Evolutionary conservation across 345 rosid species (phyloP), one percentile per base, ranked within the genome.

Genomic region (Acer campestre): DNA sequence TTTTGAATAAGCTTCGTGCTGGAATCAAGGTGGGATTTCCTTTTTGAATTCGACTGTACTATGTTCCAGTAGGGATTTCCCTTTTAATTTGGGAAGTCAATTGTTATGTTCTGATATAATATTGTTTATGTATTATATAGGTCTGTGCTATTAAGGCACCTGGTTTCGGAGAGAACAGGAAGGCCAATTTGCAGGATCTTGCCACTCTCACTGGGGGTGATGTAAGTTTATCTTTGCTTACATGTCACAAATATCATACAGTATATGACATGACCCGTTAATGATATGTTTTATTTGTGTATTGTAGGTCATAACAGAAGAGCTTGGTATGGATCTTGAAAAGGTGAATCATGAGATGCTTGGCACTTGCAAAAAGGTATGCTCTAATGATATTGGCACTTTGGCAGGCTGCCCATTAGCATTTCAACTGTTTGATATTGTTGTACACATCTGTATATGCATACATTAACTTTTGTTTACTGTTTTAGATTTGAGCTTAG

Each of bases 81-180:
- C 53, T 44, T 29, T 67, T 38, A 14, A n/a, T 18, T 53, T 4
- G 17, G 7, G 63, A 5, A 67, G 29, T n/a, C 3, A 10, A 13
- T 3, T 61, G 10, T 68, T 13, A 31, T 74, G 5, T 61, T 20
- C 29, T 67, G 35, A 53, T 48, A 59, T 67, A 40, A 63, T 84
- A 35, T 23, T 22, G 53, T 20, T 77, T 70, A 25, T 75, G 77
- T 31, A 56, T 65, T 61, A 10, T 75, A 13, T 66, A 95, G 98
- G 90, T 96, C 25, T 96, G 99, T 87, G 92, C 99, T 61, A 90
- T 96, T 68, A 96, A 96, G 79, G 98, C 99, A 65, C 97, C 99
- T 68, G 98, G 98, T 73, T 96, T 96, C 84, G 98, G 99, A 76
- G 99, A 96, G 83, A 96, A 91, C 87, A 84, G 98, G 83, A 96